Evolutionary conservation across 345 rosid genomes (phyloP).

Genomic region (Fremontodendron californicum): DNA sequence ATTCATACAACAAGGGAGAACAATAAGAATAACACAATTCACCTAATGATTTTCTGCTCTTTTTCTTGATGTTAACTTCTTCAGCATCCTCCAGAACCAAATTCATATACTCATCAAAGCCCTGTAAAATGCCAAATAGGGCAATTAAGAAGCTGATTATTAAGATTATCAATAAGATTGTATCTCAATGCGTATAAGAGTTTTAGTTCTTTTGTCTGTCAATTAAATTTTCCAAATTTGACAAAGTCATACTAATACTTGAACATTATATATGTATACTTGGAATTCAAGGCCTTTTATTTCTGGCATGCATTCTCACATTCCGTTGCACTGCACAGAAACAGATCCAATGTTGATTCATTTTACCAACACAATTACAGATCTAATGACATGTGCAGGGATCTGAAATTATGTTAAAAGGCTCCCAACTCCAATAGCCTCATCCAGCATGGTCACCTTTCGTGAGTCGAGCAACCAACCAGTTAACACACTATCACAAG

Average conservation of each 20-base stretch:
- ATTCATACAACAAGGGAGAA: neutral
- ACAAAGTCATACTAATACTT: neutral
- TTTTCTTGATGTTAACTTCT: slow-evolving; percentile 85
- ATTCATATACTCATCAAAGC: slow-evolving; percentile 98
- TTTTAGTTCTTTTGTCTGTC: neutral
- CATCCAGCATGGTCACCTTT: neutral
- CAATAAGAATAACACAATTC: neutral
- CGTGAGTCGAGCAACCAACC: neutral
- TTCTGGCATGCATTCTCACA: neutral
- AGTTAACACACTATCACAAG: neutral
- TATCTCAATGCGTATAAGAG: neutral
- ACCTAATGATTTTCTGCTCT: slow-evolving; percentile 81
- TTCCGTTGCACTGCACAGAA: neutral
- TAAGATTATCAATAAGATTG: neutral
- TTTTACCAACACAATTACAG: neutral
- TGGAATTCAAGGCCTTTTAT: neutral
- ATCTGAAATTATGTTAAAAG: no score
- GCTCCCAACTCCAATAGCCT: neutral
- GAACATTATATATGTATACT: neutral
- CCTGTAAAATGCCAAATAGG: slow-evolving; percentile 32
- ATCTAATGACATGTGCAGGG: neutral
- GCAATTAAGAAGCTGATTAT: neutral
- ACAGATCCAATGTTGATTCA: neutral
- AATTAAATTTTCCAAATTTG: neutral
- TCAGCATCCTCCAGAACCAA: slow-evolving; percentile 95